Evolutionary conservation across 2,329 filamentous ascomycete genomes (phyloP).

Genomic region (Escovopsis sp.): DNA sequence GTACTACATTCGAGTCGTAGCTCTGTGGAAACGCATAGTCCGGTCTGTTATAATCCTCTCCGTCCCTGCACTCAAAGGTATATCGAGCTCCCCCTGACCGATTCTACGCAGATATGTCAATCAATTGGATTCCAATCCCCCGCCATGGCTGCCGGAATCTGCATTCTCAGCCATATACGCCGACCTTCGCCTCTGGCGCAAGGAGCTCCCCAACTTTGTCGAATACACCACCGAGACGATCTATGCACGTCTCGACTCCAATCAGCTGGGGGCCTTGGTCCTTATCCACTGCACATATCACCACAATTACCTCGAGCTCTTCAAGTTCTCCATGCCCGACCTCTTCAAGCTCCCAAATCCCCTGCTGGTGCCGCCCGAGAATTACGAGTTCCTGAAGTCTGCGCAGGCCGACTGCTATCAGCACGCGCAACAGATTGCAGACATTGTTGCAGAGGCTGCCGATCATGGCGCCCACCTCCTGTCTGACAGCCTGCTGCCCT

Average conservation of each 20-base stretch:
- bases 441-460: slow-evolving; percentile 24
- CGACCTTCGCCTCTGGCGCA: slow-evolving; percentile 26
- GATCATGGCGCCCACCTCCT: slow-evolving; percentile 26
- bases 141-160: slow-evolving; percentile 29
- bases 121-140: slow-evolving; percentile 22
- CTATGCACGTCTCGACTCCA: slow-evolving; percentile 30
- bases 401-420: slow-evolving; percentile 24
- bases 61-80: no score
- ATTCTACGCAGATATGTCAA: slow-evolving; percentile 23
- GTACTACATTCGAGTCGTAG: slow-evolving; percentile 27
- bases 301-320: slow-evolving; percentile 30
- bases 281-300: slow-evolving; percentile 32
- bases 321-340: slow-evolving; percentile 30
- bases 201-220: slow-evolving; percentile 27
- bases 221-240: slow-evolving; percentile 29
- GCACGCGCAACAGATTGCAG: slow-evolving; percentile 23
- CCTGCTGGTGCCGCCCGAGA: slow-evolving; percentile 24
- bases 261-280: slow-evolving; percentile 29
- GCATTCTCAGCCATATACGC: slow-evolving; percentile 26
- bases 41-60: slow-evolving; percentile 10
- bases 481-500: slow-evolving; percentile 30
- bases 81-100: not conserved
- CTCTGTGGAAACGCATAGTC: slow-evolving; percentile 26
- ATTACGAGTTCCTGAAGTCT: slow-evolving; percentile 20
- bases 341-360: slow-evolving; percentile 29